phyloP scores from a whole-genome alignment of 371 early-diverging fungal species.

The Vavraia culicis region DNA sequence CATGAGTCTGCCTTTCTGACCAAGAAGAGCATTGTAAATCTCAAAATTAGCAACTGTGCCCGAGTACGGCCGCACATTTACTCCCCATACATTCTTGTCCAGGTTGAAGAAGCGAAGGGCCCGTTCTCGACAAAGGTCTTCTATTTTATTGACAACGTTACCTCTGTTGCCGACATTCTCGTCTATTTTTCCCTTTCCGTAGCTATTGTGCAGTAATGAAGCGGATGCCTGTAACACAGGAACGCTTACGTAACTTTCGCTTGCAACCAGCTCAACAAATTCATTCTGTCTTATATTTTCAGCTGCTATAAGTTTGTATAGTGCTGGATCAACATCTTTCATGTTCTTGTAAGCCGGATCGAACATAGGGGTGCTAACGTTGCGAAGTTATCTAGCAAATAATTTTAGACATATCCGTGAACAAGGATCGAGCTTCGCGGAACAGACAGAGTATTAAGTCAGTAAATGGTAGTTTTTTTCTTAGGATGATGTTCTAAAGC shows the following conservation, averaged over 20 bases:
- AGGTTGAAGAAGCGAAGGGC: slow-evolving; percentile 73
- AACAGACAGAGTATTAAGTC: too few relatives aligned
- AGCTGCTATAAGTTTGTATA: slow-evolving; percentile 67
- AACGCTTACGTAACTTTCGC: slow-evolving; percentile 82
- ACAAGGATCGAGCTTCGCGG: too few relatives aligned
- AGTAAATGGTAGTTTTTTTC: too few relatives aligned
- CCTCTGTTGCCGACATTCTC: slow-evolving; percentile 86
- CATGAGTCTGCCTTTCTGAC: slow-evolving; percentile 92
- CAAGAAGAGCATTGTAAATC: slow-evolving; percentile 74
- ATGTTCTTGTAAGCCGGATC: too few relatives aligned
- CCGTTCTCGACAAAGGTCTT: slow-evolving; percentile 58
- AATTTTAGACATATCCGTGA: too few relatives aligned
- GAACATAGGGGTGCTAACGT: too few relatives aligned
- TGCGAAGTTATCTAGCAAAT: too few relatives aligned
- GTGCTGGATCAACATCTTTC: too few relatives aligned
- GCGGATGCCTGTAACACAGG: slow-evolving; percentile 84
- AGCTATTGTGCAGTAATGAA: slow-evolving; percentile 92
- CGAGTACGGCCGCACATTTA: slow-evolving; percentile 83
- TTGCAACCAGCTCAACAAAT: slow-evolving; percentile 72
- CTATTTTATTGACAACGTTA: slow-evolving; percentile 80
- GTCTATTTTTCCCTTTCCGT: slow-evolving; percentile 74
- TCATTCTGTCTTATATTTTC: slow-evolving; percentile 86
- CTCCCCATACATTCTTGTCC: slow-evolving; percentile 74
- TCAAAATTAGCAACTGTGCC: slow-evolving; percentile 82
- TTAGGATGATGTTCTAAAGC: too few relatives aligned